phyloP scores from a whole-genome alignment of 768 basidiomycete species.

The Trametes maxima region DNA sequence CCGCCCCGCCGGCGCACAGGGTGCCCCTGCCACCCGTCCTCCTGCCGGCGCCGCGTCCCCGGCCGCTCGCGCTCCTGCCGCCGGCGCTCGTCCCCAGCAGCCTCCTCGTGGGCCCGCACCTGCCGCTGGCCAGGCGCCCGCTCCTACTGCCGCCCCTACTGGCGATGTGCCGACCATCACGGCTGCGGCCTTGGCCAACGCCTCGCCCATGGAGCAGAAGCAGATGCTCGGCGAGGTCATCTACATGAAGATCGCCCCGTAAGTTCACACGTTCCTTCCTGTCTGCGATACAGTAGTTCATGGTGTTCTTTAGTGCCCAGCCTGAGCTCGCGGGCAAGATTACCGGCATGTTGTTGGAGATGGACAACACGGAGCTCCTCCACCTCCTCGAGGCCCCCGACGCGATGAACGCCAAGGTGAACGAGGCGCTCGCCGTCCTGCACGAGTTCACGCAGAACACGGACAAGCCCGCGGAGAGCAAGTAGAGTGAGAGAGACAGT shows the following conservation, averaged over 20 bases:
- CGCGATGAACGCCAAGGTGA: slow-evolving; percentile 86
- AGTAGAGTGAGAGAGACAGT: slow-evolving; percentile 20
- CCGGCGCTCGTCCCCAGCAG: slow-evolving; percentile 36
- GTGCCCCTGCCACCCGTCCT: slow-evolving; percentile 52
- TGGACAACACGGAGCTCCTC: slow-evolving; percentile 94
- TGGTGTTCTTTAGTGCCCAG: slow-evolving; percentile 54
- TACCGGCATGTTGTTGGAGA: slow-evolving; percentile 98
- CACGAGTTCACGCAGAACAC: slow-evolving; percentile 71
- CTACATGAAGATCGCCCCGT: slow-evolving; percentile 88
- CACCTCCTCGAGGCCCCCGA: slow-evolving; percentile 83
- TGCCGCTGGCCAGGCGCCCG: slow-evolving; percentile 29
- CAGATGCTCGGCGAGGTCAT: slow-evolving; percentile 98
- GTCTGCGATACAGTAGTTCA: slow-evolving; percentile 11
- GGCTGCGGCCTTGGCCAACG: slow-evolving; percentile 60
- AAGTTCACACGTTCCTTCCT: slow-evolving; percentile 39
- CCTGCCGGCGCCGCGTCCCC: slow-evolving; percentile 52
- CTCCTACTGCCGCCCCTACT: slow-evolving; percentile 47
- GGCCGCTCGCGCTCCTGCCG: slow-evolving; percentile 41
- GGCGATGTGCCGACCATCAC: slow-evolving; percentile 59
- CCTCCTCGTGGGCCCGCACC: slow-evolving; percentile 27
- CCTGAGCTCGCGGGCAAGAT: slow-evolving; percentile 98
- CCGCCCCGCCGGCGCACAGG: slow-evolving; percentile 60
- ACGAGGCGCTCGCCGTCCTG: slow-evolving; percentile 87
- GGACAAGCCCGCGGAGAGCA: slow-evolving; percentile 37
- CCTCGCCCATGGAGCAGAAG: slow-evolving; percentile 86